A percentile compares a stretch with the other conserved stretches of the same genome.
phyloP scores from a whole-genome alignment of 2,329 filamentous ascomycete genomes.

The Colletotrichum sojae region DNA sequence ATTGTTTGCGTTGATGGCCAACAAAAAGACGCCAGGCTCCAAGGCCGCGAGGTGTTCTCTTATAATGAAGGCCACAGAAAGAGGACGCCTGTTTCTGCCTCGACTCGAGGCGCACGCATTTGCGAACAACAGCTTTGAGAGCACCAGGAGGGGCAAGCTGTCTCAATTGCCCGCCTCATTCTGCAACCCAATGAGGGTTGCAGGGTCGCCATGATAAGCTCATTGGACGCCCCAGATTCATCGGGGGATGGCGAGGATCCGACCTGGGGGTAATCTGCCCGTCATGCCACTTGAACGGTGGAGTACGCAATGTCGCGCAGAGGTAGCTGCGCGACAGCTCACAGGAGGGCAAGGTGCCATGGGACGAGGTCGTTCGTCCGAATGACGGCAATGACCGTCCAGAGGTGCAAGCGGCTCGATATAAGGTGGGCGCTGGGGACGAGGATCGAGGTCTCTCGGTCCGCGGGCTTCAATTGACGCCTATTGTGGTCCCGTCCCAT shows the following conservation, averaged over 20 bases:
- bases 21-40: neutral
- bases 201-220: neutral
- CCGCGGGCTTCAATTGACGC: neutral
- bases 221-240: conserved; percentile 19
- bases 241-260: conserved; percentile 22
- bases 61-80: neutral
- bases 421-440: neutral
- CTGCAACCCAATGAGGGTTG: conserved; percentile 4
- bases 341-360: neutral
- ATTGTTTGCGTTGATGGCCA: conserved; percentile 1
- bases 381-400: neutral
- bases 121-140: conserved; percentile 13
- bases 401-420: too few species aligned
- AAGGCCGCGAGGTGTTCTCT: neutral
- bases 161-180: conserved; percentile 19
- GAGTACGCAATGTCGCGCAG: conserved; percentile 36
- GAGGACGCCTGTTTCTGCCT: neutral
- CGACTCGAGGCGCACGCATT: conserved; percentile 5
- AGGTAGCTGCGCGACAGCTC: neutral
- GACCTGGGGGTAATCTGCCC: conserved; percentile 28
- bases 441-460: neutral
- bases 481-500: conserved; percentile 2
- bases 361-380: too few species aligned
- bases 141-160: neutral
- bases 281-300: conserved; percentile 31